Evolutionary conservation across 2,329 filamentous ascomycete species (phyloP).

Genomic region (Cordyceps sp.): DNA sequence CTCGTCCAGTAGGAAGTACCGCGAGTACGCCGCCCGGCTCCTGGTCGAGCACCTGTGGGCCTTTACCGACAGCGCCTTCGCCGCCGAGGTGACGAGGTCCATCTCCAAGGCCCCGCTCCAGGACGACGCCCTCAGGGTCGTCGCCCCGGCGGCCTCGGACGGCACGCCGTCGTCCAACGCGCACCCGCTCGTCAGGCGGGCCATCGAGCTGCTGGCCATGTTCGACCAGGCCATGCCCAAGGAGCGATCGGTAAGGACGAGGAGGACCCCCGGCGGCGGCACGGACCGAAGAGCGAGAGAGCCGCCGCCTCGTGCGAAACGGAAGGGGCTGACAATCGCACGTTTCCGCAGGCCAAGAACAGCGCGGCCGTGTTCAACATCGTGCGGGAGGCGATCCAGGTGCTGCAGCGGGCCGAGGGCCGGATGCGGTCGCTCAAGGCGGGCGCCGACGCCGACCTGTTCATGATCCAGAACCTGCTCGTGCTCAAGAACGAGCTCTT

Average conservation of each 20-base stretch:
- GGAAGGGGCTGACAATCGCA: not conserved
- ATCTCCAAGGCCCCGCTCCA: conserved; percentile 31
- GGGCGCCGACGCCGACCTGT: conserved; percentile 64
- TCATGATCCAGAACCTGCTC: conserved; percentile 87
- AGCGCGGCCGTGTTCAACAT: conserved; percentile 48
- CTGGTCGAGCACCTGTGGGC: conserved; percentile 41
- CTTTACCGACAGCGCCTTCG: conserved; percentile 36
- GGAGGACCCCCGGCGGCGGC: no score
- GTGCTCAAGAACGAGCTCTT: conserved; percentile 93
- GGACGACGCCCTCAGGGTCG: conserved; percentile 30
- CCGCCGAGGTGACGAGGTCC: conserved; percentile 36
- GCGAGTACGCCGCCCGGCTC: conserved; percentile 37
- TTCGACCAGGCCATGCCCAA: conserved; percentile 50
- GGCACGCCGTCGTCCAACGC: conserved; percentile 38
- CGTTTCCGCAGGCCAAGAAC: conserved; percentile 18
- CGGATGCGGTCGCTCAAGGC: conserved; percentile 46
- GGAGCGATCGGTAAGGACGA: conserved; percentile 39
- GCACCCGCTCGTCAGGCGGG: conserved; percentile 38
- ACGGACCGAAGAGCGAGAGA: no score
- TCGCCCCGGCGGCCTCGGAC: no score
- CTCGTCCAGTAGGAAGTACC: conserved; percentile 32
- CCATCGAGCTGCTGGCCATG: conserved; percentile 40
- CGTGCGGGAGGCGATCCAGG: conserved; percentile 76
- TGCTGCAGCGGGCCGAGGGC: conserved; percentile 60
- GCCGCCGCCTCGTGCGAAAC: no score